Evolutionary conservation across 805 yeast genomes (phyloP).

Genomic region (Barnettozyma californica): DNA sequence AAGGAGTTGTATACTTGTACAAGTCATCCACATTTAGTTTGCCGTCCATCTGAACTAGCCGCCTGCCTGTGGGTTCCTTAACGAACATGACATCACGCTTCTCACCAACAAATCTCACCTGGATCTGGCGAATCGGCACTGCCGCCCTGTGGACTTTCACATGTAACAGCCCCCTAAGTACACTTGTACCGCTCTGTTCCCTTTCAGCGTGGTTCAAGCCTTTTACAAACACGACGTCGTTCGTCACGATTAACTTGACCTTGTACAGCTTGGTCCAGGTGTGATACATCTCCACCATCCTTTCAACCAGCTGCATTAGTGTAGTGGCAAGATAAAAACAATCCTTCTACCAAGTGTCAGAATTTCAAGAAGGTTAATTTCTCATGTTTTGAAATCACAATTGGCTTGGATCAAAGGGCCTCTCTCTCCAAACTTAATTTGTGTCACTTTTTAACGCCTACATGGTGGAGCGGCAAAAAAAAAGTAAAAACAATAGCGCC

Average conservation of each 20-base stretch:
- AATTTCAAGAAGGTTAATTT: no score
- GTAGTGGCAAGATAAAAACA: not conserved
- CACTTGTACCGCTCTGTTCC: slow-evolving; percentile 7
- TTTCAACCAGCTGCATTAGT: not conserved
- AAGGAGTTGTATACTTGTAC: slow-evolving; percentile 6
- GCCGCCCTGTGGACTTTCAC: slow-evolving; percentile 9
- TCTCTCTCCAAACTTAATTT: not conserved
- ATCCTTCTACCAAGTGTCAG: not conserved
- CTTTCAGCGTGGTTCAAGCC: slow-evolving; percentile 19
- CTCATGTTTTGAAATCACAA: not conserved
- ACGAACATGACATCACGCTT: slow-evolving; percentile 7
- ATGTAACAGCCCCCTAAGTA: slow-evolving; percentile 12
- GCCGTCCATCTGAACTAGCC: not conserved
- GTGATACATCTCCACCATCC: not conserved
- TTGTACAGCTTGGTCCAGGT: slow-evolving; percentile 2
- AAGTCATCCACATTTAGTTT: slow-evolving; percentile 13
- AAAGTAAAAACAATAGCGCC: slow-evolving; percentile 59
- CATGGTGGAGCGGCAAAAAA: not conserved
- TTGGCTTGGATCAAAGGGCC: not conserved
- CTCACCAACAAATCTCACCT: slow-evolving; percentile 15
- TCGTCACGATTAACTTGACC: slow-evolving; percentile 6
- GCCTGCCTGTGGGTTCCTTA: slow-evolving; percentile 1
- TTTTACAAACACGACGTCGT: slow-evolving; percentile 14
- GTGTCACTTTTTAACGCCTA: not conserved
- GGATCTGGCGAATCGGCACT: slow-evolving; percentile 10